Base-by-base conservation (phyloP, 2,329 filamentous ascomycete genomes). In the Beauveria sp. region DNA sequence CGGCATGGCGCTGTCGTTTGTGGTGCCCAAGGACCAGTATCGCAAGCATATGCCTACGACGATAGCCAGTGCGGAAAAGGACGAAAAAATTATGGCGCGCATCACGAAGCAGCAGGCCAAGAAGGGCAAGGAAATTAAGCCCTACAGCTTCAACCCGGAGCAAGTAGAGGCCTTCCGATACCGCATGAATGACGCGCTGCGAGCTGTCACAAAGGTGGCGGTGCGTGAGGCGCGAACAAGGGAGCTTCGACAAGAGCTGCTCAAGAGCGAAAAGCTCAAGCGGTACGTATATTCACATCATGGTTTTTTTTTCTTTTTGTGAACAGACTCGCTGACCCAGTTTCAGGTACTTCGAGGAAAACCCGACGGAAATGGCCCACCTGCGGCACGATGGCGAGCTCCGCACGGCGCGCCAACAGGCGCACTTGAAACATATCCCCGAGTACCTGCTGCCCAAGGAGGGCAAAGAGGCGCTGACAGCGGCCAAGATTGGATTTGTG, bases 1-100 rank as follows among this genome's bases (percentile, higher is more conserved):
- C 1, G 95, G 95, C 63, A 98, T 96, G 83, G 92, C 95, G 0
- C 82, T 99, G n/a, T 96, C 92, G 10, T 97, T 99, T 73, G 90
- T 96, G 57, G 83, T 99, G 3, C 93, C 95, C 9, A 82, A 86
- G 56, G 86, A 91, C 0, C 82, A 88, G 51, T 96, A 89, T 75
- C 86, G 90, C 67, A 96, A 96, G 74, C 93, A 98, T 77, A 90
- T 91, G 70, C 88, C 93, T 1, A 98, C 93, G 0, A 86, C 84
- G 54, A 85, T 93, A 65, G 78, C 86, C 50, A 86, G 88, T 24
- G 83, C 88, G 12, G 89, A 90, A 71, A 82, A 93, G 64, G 93
- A 99, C 70, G 95, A 98, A 72, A 87, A 88, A 70, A 83, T 96
- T 1, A 77, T 99, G 40, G 83, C 83, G 26, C 91, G 89, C 72